Conservation (phyloP, 345 rosid species). For the Salix koriyanagi region DNA sequence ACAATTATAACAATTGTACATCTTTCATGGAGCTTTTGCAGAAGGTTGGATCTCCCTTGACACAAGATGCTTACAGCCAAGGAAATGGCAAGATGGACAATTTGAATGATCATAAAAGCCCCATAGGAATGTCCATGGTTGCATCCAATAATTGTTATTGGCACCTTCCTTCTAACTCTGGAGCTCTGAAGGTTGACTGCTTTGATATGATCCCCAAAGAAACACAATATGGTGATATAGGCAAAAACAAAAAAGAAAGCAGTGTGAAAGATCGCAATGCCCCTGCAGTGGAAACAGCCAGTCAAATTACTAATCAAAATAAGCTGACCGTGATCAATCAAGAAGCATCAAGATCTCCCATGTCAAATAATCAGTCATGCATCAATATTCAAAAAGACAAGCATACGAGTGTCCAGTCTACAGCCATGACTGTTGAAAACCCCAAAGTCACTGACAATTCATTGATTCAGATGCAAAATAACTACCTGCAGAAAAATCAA, state of each 20-base stretch:
- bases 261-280: conserved; percentile 15
- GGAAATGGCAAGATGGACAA: conserved; percentile 21
- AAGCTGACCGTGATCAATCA: conserved; percentile 13
- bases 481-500: conserved; percentile 24
- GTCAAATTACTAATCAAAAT: conserved; percentile 23
- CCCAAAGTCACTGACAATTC: conserved; percentile 14
- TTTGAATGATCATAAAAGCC: conserved; percentile 32
- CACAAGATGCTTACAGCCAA: conserved; percentile 24
- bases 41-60: conserved; percentile 38
- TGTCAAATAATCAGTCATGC: conserved; percentile 24
- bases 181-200: conserved; percentile 26
- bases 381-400: conserved; percentile 24
- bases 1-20: conserved; percentile 19
- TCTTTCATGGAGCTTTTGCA: conserved; percentile 57
- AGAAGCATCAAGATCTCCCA: conserved; percentile 25
- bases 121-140: conserved; percentile 15
- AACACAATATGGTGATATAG: conserved; percentile 26
- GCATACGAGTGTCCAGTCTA: conserved; percentile 21
- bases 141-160: conserved; percentile 30
- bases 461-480: conserved; percentile 24
- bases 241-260: conserved; percentile 18
- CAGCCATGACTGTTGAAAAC: conserved; percentile 25
- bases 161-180: conserved; percentile 22
- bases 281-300: conserved; percentile 21
- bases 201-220: conserved; percentile 24